Conservation (phyloP, 306 rosid genomes). For the Erythrophleum fordii region DNA sequence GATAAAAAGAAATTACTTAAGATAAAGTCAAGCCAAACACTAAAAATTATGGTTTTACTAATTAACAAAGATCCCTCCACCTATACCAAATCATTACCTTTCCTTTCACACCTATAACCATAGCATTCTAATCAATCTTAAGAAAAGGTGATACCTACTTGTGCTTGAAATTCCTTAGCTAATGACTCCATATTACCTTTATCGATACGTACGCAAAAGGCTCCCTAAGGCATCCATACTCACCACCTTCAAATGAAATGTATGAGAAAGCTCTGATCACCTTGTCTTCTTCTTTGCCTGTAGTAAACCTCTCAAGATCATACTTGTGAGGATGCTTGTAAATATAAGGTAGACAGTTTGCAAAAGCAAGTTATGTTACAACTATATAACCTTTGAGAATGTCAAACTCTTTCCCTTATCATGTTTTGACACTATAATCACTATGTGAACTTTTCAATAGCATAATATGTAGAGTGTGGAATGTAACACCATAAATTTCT, state of each 20-base stretch:
- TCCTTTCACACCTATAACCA: too few relatives aligned
- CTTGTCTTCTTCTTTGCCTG: conserved; percentile 71
- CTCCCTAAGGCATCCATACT: conserved; percentile 76
- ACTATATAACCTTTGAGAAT: conserved; percentile 69
- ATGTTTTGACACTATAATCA: conserved; percentile 57
- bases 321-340: too few relatives aligned
- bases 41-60: too few relatives aligned
- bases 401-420: conserved; percentile 62
- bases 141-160: too few relatives aligned
- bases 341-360: conserved; percentile 63
- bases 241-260: conserved; percentile 70
- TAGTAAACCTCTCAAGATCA: conserved; percentile 61
- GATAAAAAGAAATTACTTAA: too few relatives aligned
- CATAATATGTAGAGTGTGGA: conserved; percentile 65
- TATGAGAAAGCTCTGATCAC: conserved; percentile 65
- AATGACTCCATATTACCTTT: too few relatives aligned
- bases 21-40: too few relatives aligned
- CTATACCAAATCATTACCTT: too few relatives aligned
- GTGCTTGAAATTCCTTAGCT: too few relatives aligned
- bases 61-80: too few relatives aligned
- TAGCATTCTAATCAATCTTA: too few relatives aligned
- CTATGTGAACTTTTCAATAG: conserved; percentile 61
- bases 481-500: too few relatives aligned
- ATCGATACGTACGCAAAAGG: conserved; percentile 72
- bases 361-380: conserved; percentile 69